Conservation (phyloP, 2,329 filamentous ascomycete genomes). For the Diaporthe aspalathi region DNA sequence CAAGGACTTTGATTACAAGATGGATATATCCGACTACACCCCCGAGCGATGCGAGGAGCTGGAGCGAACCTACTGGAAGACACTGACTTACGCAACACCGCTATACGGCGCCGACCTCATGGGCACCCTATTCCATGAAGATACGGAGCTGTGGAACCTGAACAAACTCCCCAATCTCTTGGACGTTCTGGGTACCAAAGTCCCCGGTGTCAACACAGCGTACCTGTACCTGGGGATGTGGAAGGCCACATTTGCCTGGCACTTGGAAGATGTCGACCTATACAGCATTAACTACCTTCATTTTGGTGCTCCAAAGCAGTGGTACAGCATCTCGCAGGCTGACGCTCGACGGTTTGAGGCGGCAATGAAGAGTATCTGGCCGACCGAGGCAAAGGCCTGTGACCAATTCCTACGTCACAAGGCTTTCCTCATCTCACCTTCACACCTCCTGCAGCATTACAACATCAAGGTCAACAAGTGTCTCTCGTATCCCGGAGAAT, state of each 20-base stretch:
- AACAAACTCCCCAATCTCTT: slow-evolving; percentile 93
- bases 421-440: slow-evolving; percentile 94
- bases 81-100: slow-evolving; percentile 91
- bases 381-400: slow-evolving; percentile 93
- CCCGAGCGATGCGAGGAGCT: slow-evolving; percentile 93
- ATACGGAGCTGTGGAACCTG: slow-evolving; percentile 88
- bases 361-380: slow-evolving; percentile 96
- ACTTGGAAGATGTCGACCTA: slow-evolving; percentile 96
- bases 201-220: slow-evolving; percentile 97
- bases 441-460: slow-evolving; percentile 86
- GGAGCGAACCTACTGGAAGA: slow-evolving; percentile 97
- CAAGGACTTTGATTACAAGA: slow-evolving; percentile 88
- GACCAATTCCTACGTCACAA: slow-evolving; percentile 98
- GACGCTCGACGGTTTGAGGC: slow-evolving; percentile 93
- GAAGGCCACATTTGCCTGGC: slow-evolving; percentile 99
- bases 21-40: slow-evolving; percentile 89
- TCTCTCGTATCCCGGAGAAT: slow-evolving; percentile 95
- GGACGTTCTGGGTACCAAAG: slow-evolving; percentile 93
- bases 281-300: slow-evolving; percentile 99
- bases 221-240: slow-evolving; percentile 99
- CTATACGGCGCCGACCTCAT: slow-evolving; percentile 98
- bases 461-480: slow-evolving; percentile 97
- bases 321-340: slow-evolving; percentile 98
- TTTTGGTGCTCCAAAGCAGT: slow-evolving; percentile 98
- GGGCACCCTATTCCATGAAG: slow-evolving; percentile 91